These are phyloP conservation scores for Beta vulgaris DNA, from an alignment of 148 eudicot genomes.

Conservation along the genomic window DNA sequence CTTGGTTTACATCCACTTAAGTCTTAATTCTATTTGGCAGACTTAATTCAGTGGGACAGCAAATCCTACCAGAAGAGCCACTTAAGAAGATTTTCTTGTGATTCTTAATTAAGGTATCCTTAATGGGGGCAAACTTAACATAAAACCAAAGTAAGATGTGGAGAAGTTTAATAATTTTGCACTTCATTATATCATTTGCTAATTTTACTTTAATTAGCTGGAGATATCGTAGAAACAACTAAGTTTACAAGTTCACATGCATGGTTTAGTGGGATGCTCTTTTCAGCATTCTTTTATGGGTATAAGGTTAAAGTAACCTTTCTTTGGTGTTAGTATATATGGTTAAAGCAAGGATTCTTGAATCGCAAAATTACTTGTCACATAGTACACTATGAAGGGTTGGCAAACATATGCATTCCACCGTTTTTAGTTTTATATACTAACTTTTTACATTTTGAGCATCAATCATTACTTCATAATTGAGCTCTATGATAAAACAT, in stretches of 20 bases:
- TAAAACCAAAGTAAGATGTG: background rate
- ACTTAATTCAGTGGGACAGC: slow-evolving; percentile 3
- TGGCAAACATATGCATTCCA: slow-evolving; percentile 16
- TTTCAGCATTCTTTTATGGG: background rate
- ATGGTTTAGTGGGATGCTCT: slow-evolving; percentile 17
- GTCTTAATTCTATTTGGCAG: too few species aligned
- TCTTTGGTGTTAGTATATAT: background rate
- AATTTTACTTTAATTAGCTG: background rate
- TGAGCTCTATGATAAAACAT: background rate
- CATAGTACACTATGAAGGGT: slow-evolving; percentile 1
- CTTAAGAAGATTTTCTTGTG: slow-evolving; percentile 2
- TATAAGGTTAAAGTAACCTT: background rate
- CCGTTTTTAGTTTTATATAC: background rate
- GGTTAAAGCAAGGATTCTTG: too few species aligned
- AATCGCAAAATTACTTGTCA: background rate
- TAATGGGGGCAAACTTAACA: background rate
- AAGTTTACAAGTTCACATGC: slow-evolving; percentile 12
- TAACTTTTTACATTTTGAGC: background rate
- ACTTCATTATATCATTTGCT: background rate
- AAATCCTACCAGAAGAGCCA: slow-evolving; percentile 9
- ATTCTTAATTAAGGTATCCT: background rate
- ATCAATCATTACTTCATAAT: slow-evolving; percentile 14
- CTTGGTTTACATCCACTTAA: background rate
- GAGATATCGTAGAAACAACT: slow-evolving; percentile 1
- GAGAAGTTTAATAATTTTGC: too few species aligned